Conservation (phyloP, 2,329 filamentous ascomycete species). For the Fusarium chaquense region DNA sequence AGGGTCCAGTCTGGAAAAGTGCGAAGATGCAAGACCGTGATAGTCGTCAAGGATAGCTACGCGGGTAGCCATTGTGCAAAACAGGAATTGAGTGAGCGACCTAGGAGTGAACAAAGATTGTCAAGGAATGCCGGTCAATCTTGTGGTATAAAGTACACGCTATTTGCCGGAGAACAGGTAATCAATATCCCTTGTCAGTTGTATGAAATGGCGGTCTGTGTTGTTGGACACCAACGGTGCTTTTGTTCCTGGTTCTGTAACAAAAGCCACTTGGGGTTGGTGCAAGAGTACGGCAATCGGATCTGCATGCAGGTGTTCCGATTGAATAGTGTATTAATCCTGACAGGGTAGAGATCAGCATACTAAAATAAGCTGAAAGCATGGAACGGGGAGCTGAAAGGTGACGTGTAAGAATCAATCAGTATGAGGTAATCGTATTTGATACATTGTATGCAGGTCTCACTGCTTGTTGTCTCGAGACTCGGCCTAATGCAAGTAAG, state of each 20-base stretch:
- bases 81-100: not conserved
- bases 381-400: not conserved
- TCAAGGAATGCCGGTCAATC: not conserved
- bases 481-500: not conserved
- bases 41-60: conserved; percentile 11
- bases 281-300: not conserved
- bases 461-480: too few species aligned
- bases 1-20: not conserved
- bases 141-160: not conserved
- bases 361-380: not conserved
- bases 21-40: not conserved
- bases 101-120: not conserved
- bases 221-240: not conserved
- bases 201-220: not conserved
- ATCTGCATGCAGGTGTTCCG: not conserved
- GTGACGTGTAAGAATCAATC: not conserved
- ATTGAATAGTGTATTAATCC: not conserved
- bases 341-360: not conserved
- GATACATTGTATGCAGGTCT: too few species aligned
- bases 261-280: not conserved
- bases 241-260: not conserved
- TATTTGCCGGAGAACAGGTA: not conserved
- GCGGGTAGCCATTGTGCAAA: not conserved
- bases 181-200: not conserved
- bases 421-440: too few species aligned